Evolutionary conservation across 1,284 basidiomycete species (phyloP).

Genomic region (Trametes versicolor): DNA sequence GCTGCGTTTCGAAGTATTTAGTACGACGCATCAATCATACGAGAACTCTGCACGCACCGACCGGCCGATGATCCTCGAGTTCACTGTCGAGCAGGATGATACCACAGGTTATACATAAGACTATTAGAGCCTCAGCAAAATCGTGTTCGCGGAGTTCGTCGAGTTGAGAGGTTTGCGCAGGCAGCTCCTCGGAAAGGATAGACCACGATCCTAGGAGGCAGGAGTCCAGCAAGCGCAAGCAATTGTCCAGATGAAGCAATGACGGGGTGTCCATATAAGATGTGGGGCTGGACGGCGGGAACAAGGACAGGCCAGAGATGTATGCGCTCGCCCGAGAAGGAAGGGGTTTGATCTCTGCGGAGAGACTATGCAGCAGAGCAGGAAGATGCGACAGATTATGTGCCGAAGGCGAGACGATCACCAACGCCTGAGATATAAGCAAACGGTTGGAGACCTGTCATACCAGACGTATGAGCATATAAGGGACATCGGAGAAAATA

Average conservation of each 20-base stretch:
- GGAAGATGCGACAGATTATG: conserved; percentile 47
- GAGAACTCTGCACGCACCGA: conserved; percentile 27
- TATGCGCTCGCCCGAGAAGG: conserved; percentile 52
- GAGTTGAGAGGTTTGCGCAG: conserved; percentile 27
- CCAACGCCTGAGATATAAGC: conserved; percentile 58
- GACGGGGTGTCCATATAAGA: conserved; percentile 46
- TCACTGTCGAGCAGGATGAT: conserved; percentile 42
- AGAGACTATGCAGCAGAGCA: conserved; percentile 48
- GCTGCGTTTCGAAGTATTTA: conserved; percentile 40
- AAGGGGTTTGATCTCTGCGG: conserved; percentile 49
- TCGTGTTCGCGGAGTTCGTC: conserved; percentile 39
- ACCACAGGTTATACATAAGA: conserved; percentile 55
- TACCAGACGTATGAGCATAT: conserved; percentile 19
- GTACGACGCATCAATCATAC: conserved; percentile 4
- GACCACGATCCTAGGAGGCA: conserved; percentile 68
- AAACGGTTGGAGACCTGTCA: conserved; percentile 63
- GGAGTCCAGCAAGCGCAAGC: conserved; percentile 68
- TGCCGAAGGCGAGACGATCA: conserved; percentile 48
- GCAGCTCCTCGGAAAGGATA: conserved; percentile 35
- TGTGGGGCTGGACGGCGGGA: conserved; percentile 40
- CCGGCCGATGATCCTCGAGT: conserved; percentile 28
- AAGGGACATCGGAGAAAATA: no score
- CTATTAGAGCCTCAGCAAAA: conserved; percentile 53
- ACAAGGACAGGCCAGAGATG: conserved; percentile 52
- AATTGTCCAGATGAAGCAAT: conserved; percentile 61